Percentiles rank a stretch among this genome's conserved stretches.
These are phyloP conservation scores for Backusella parvicylindrica DNA, from an alignment of 192 early-diverging fungal genomes.

Conservation along the genomic window DNA sequence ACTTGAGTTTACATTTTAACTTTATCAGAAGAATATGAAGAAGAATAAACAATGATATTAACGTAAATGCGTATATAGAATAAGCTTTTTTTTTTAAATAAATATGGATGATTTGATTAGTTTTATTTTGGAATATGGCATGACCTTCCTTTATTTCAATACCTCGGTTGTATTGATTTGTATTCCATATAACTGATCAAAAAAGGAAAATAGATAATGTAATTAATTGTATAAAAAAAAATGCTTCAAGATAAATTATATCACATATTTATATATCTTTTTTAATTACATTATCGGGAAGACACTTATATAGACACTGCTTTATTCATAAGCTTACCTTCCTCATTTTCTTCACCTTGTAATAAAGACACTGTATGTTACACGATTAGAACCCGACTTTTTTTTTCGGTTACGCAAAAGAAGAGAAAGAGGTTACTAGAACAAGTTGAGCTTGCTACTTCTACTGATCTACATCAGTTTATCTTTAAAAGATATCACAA, in stretches of 20 bases:
- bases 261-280: background rate
- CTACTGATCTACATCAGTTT: background rate
- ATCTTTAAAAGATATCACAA: background rate
- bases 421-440: background rate
- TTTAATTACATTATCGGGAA: background rate
- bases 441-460: background rate
- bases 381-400: background rate
- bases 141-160: background rate
- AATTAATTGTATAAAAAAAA: background rate
- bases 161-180: background rate
- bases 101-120: background rate
- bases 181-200: background rate
- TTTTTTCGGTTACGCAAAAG: background rate
- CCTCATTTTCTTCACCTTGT: background rate
- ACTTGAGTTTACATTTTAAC: background rate
- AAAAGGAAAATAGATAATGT: background rate
- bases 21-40: background rate
- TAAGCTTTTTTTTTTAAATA: background rate
- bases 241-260: background rate
- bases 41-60: too few relatives aligned
- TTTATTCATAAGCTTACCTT: background rate
- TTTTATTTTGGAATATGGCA: background rate
- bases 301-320: background rate
- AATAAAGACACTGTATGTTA: background rate
- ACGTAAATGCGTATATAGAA: too few relatives aligned